Percentiles rank a stretch among this genome's conserved stretches.
Conservation (phyloP, 2,329 filamentous ascomycete species). For the Trichoderma pleuroti region DNA sequence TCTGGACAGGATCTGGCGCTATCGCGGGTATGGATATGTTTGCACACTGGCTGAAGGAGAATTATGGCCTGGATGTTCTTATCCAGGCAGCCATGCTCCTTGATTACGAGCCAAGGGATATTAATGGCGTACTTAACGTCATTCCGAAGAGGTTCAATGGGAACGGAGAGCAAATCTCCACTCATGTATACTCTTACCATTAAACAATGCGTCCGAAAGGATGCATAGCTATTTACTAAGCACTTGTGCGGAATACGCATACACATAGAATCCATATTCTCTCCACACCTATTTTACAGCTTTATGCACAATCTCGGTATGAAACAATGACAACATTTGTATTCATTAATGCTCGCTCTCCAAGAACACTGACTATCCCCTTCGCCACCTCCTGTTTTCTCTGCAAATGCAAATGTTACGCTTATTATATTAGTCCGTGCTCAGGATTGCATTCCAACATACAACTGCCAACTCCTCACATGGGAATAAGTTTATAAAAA, state of each 20-base stretch:
- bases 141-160: constrained; percentile 29
- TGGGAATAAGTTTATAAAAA: background rate
- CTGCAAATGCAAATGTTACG: background rate
- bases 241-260: background rate
- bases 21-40: constrained; percentile 45
- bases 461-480: background rate
- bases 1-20: constrained; percentile 46
- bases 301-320: background rate
- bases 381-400: background rate
- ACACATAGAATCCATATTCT: background rate
- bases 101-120: constrained; percentile 37
- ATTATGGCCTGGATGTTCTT: constrained; percentile 31
- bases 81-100: constrained; percentile 23
- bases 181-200: constrained; percentile 20
- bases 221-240: background rate
- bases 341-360: background rate
- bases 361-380: background rate
- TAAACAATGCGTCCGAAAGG: background rate
- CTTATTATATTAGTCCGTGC: background rate
- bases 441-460: background rate
- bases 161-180: constrained; percentile 30
- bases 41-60: constrained; percentile 38
- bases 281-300: background rate
- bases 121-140: constrained; percentile 29
- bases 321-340: background rate